Base-by-base conservation (phyloP, 345 rosid genomes). In the Camelina hispida region DNA sequence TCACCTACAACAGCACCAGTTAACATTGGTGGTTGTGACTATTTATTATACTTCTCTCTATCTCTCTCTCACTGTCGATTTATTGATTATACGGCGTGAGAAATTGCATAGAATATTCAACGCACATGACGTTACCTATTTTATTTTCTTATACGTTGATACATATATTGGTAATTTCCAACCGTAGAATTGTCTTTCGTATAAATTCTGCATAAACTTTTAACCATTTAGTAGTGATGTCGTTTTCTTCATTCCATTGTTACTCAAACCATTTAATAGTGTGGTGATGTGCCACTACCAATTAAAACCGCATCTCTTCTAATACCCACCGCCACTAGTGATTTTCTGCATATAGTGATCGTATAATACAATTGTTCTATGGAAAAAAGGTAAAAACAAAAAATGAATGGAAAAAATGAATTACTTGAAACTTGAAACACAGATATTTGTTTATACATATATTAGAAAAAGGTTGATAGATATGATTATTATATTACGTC, bases 1-100 rank as follows among this genome's bases (percentile, higher is more conserved):
- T 58, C 78, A 74, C 53, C 55, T 20, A 74, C 78, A 75, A 67
- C 62, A 68, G 69, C 63, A 68, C 64, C 48, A 75, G 22, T 68
- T 42, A 50, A 50, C 38, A 69, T 76, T 76, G 74, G 79, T 76
- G 69, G 79, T 68, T 76, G 69, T 43, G 55, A 68, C 69, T 38
- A 75, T 75, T 75, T 60, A 68, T 51, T 34, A 34, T 32, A 74
- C 57, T 32, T 55, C 6, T 57, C 56, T 53, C 35, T 51, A 14
- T 44, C 43, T 18, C 30, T 44, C 66, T 55, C 55, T 64, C 71
- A 42, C 63, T 54, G 20, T 55, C 57, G 16, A 60, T 66, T 47
- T 46, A 73, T 65, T 44, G 71, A 65, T 55, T 73, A 66, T 66
- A 60, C 69, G 48, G 37, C 14, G 12, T 69, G 35, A 68, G 34